Evolutionary conservation across 139 green algal genomes (phyloP), one percentile per base, ranked within the genome.

Genomic region (Nannochloris sp.): DNA sequence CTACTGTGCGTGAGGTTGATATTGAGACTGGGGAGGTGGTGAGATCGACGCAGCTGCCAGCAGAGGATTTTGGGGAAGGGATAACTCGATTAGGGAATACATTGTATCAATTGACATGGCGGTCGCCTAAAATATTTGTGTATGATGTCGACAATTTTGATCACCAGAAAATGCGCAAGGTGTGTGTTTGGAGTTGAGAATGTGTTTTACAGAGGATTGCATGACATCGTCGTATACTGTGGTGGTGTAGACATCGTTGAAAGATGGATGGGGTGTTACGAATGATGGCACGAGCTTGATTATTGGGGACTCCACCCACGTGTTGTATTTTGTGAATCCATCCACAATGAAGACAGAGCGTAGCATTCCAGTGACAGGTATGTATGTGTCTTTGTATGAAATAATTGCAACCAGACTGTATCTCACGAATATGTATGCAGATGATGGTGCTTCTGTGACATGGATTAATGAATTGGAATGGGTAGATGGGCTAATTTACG

Each of bases 251-350:
- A 83, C 78, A 2, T 75, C 69, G 0, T 75, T 96, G 28, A 63
- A n/a, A 5, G 88, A 95, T 67, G 89, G 89, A 23, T 95, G 89
- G 88, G 89, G 89, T 23, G 66, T 89, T 14, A 87, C 88, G 1
- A 83, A 65, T 8, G 79, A 94, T 58, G 77, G 79, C 25, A 66
- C 46, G 2, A 53, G 71, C 37, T 71, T 95, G 5, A 81, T 94
- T 4, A 59, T 83, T 2, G 87, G 74, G 11, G 89, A 96, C 74
- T 84, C 77, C 51, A 77, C 48, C 1, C 48, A 75, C n/a, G 75
- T 45, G 23, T 63, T 95, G 3, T 72, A 62, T 20, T 93, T 67
- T 59, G 25, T 94, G 26, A 76, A 93, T 64, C 81, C 81, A 0
- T 57, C 60, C 10, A 79, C 60, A 1, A 58, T 85, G 62, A 13